These are phyloP conservation scores for Metschnikowia shivogae DNA, from an alignment of 805 yeast genomes.

Conservation along the genomic window DNA sequence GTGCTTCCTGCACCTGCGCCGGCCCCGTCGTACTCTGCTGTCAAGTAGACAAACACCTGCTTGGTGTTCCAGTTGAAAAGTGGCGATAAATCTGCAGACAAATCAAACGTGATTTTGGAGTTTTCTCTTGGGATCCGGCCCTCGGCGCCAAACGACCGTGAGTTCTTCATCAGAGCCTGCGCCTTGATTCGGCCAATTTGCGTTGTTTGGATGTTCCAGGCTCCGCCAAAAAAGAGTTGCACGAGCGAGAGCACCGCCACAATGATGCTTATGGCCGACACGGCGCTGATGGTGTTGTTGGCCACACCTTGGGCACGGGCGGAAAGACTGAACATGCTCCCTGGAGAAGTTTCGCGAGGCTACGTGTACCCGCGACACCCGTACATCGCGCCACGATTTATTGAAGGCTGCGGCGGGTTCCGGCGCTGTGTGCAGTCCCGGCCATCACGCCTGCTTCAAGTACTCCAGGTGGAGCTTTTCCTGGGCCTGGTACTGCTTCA, in stretches of 20 bases:
- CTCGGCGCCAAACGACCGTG: slow-evolving; percentile 64
- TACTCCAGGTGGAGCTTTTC: slow-evolving; percentile 76
- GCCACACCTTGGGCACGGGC: slow-evolving; percentile 45
- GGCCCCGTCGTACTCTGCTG: slow-evolving; percentile 72
- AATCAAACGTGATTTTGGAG: slow-evolving; percentile 64
- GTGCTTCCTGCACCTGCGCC: slow-evolving; percentile 49
- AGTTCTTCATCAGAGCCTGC: slow-evolving; percentile 44
- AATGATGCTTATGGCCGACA: slow-evolving; percentile 43
- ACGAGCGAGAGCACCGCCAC: slow-evolving; percentile 46
- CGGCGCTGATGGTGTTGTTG: slow-evolving; percentile 52
- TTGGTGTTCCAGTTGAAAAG: slow-evolving; percentile 96
- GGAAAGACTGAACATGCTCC: slow-evolving; percentile 30
- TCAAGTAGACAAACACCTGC: slow-evolving; percentile 87
- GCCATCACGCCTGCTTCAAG: slow-evolving; percentile 10
- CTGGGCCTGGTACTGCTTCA: slow-evolving; percentile 75
- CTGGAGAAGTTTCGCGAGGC: background rate
- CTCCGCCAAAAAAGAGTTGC: slow-evolving; percentile 47
- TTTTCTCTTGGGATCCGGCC: slow-evolving; percentile 73
- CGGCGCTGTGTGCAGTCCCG: background rate
- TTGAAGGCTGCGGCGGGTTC: too few relatives aligned
- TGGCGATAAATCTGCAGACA: slow-evolving; percentile 68
- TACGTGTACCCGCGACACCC: background rate
- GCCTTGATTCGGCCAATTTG: slow-evolving; percentile 34
- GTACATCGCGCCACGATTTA: too few relatives aligned
- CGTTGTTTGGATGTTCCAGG: slow-evolving; percentile 38